Percentiles rank a stretch among this genome's conserved stretches.
Conservation (phyloP, 2,329 filamentous ascomycete species). For the Pseudodiploospora longispora region DNA sequence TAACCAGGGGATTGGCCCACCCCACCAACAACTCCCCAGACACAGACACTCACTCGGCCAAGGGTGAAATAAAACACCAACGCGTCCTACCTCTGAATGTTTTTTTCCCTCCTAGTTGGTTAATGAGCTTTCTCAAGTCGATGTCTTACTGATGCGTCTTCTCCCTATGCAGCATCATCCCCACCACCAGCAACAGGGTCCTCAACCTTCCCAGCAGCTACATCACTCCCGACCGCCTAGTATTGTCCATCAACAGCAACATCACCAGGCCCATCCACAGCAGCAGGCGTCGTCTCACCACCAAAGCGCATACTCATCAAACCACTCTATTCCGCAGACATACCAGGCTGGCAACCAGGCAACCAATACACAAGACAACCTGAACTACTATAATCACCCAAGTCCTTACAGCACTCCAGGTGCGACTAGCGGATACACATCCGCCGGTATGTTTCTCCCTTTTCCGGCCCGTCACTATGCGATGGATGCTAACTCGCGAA, state of each 20-base stretch:
- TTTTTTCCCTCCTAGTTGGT: slow-evolving; percentile 22
- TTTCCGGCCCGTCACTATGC: slow-evolving; percentile 6
- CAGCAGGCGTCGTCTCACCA: slow-evolving; percentile 53
- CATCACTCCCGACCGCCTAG: slow-evolving; percentile 65
- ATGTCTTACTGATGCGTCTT: slow-evolving; percentile 48
- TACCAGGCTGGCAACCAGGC: slow-evolving; percentile 62
- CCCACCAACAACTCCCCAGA: slow-evolving; percentile 31
- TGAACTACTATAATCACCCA: slow-evolving; percentile 70
- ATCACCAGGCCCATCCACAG: slow-evolving; percentile 53
- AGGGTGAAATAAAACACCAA: slow-evolving; percentile 42
- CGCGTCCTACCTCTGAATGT: slow-evolving; percentile 36
- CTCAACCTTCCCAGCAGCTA: slow-evolving; percentile 56
- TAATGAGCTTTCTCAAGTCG: slow-evolving; percentile 29
- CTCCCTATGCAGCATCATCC: slow-evolving; percentile 67
- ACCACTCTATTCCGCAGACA: slow-evolving; percentile 55
- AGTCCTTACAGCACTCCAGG: slow-evolving; percentile 78
- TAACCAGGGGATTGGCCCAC: slow-evolving; percentile 31
- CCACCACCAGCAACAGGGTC: slow-evolving; percentile 66
- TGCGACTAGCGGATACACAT: slow-evolving; percentile 75
- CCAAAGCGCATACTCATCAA: slow-evolving; percentile 58
- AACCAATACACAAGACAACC: slow-evolving; percentile 53
- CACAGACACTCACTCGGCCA: slow-evolving; percentile 39
- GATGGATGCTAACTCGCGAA: slow-evolving; percentile 12
- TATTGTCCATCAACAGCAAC: slow-evolving; percentile 66
- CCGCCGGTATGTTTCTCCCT: slow-evolving; percentile 59